Conservation (phyloP, 768 basidiomycete species). For the Coprinopsis strossmayeri region DNA sequence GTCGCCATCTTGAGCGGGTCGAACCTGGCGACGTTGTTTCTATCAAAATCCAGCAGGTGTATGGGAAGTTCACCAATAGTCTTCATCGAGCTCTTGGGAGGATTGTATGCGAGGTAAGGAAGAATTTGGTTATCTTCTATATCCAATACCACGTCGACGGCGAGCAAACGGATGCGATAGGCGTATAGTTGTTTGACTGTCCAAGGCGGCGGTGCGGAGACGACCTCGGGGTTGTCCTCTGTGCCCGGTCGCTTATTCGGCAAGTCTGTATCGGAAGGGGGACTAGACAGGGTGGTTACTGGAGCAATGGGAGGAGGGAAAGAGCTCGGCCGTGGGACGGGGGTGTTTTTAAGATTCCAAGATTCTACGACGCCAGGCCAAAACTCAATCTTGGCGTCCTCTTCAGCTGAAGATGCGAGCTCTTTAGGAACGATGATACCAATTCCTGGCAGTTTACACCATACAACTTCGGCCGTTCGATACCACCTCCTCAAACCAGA, state of each 20-base stretch:
- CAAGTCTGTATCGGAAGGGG: not conserved
- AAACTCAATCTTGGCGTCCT: slow-evolving; percentile 5
- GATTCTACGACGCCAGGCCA: slow-evolving; percentile 12
- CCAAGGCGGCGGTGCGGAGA: slow-evolving; percentile 37
- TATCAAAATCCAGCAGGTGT: slow-evolving; percentile 35
- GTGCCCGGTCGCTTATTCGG: not conserved
- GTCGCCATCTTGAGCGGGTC: slow-evolving; percentile 34
- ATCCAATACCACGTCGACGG: slow-evolving; percentile 40
- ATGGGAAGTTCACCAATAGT: slow-evolving; percentile 39
- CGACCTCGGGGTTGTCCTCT: slow-evolving; percentile 13
- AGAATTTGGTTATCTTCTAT: slow-evolving; percentile 54
- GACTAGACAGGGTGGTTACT: not conserved
- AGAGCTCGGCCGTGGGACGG: slow-evolving; percentile 1
- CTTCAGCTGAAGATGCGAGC: not conserved
- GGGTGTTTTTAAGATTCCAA: slow-evolving; percentile 6
- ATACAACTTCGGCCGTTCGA: slow-evolving; percentile 11
- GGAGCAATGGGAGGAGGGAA: not conserved
- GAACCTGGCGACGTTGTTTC: slow-evolving; percentile 37
- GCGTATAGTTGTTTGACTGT: slow-evolving; percentile 49
- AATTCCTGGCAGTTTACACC: slow-evolving; percentile 5
- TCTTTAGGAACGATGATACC: not conserved
- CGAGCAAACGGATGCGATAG: slow-evolving; percentile 68
- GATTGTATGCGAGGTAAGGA: slow-evolving; percentile 69
- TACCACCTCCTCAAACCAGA: slow-evolving; percentile 30
- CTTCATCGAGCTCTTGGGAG: slow-evolving; percentile 43